Base-by-base conservation (phyloP, 2,329 filamentous ascomycete species). In the Sordariomycetes sp. region DNA sequence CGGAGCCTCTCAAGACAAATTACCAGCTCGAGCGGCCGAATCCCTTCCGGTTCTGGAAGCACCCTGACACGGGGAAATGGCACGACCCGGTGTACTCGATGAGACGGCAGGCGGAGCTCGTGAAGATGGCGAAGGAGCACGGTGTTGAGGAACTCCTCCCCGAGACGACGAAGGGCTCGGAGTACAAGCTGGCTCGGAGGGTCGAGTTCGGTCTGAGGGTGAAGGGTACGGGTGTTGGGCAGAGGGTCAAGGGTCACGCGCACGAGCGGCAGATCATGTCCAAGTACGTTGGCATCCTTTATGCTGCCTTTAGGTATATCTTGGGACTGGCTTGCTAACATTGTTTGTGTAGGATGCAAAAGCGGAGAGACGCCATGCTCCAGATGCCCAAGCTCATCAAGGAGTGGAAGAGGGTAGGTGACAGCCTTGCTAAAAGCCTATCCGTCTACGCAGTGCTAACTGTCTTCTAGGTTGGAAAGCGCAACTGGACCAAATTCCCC, bases 221-320 rank as follows among this genome's bases (percentile, higher is more conserved):
- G 60, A 93, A 92, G 82, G 93, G 93, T 66, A 97, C 93, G 1
- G 93, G 94, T 79, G 85, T 90, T 64, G 93, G 91, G 59, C 86
- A 97, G 75, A 86, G 81, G 73, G 93, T 97, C 71, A 99, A 97
- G 87, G 94, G 94, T 72, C 93, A 97, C 74, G 80, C 85, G 66
- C 89, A 92, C 84, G 94, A 99, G 79, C 84, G 94, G 70, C 88
- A 87, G 67, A 77, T 97, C 76, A 86, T 89, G 74, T 79, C 81
- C 61, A 85, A 86, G 79, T 84, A 83, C 62, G 83, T 78, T 58
- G 16, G 18, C n/a, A n/a, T n/a, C 6, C n/a, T 46, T 46, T 7
- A 46, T 18, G 6, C 8, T 10, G 20, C 22, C 46, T 14, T 24
- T 11, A 24, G 46, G 7, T 24, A 14, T 12, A 8, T 8, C 12